Percentiles rank a stretch among this genome's conserved stretches.
Conservation (phyloP, 345 rosid species). For the Trapa incisa region DNA sequence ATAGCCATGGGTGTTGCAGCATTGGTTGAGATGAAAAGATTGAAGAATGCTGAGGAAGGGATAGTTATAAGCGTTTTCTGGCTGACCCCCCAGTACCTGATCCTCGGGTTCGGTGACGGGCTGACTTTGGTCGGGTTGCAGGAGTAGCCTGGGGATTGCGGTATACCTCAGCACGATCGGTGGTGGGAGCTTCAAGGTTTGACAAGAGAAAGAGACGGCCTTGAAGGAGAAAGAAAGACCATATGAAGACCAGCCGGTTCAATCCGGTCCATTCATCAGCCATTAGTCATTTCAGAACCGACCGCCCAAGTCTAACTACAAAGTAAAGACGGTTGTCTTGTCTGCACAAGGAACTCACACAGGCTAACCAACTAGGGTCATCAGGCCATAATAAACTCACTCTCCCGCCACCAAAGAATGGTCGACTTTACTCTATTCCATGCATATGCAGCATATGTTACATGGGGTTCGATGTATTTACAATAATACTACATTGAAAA, state of each 20-base stretch:
- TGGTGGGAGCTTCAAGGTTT: constrained; percentile 21
- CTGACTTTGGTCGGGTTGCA: constrained; percentile 48
- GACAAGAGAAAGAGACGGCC: too few relatives aligned
- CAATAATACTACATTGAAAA: not conserved
- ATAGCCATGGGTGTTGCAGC: constrained; percentile 33
- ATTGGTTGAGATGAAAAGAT: constrained; percentile 32
- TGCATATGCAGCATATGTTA: not conserved
- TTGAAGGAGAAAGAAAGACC: too few relatives aligned
- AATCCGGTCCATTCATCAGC: too few relatives aligned
- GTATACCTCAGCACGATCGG: constrained; percentile 47
- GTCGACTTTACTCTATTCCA: not conserved
- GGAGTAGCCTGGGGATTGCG: constrained; percentile 55
- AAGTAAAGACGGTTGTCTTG: too few relatives aligned
- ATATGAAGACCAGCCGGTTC: too few relatives aligned
- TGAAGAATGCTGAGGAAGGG: constrained; percentile 7
- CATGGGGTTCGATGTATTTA: not conserved
- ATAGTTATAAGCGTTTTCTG: constrained; percentile 26
- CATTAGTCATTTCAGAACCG: too few relatives aligned
- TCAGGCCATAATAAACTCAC: not conserved
- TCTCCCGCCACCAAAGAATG: not conserved
- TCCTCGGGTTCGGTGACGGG: constrained; percentile 42
- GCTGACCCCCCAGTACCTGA: constrained; percentile 38
- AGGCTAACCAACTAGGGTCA: too few relatives aligned
- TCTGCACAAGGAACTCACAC: too few relatives aligned
- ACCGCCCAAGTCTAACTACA: too few relatives aligned